These are phyloP conservation scores for Croton laevigatus DNA, from an alignment of 441 rosid genomes.

Conservation along the genomic window DNA sequence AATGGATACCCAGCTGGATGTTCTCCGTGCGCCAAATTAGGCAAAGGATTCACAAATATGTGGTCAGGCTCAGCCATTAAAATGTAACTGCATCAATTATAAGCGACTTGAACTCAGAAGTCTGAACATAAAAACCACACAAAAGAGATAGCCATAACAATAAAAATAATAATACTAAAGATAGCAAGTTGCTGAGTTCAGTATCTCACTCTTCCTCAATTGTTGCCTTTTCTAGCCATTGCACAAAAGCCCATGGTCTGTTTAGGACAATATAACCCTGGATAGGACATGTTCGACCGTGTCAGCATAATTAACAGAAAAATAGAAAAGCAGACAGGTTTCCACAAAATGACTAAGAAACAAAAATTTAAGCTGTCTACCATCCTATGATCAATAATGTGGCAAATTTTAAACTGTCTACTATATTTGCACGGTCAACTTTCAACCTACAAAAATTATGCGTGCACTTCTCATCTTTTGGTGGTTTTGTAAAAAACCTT, in stretches of 20 bases:
- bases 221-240: constrained; percentile 71
- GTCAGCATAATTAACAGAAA: constrained; percentile 4
- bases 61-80: constrained; percentile 92
- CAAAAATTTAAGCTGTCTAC: background rate
- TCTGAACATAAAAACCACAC: background rate
- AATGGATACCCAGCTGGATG: constrained; percentile 71
- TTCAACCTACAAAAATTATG: background rate
- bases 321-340: background rate
- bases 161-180: background rate
- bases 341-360: background rate
- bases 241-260: constrained; percentile 87
- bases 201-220: constrained; percentile 62
- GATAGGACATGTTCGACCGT: constrained; percentile 10
- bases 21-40: constrained; percentile 58
- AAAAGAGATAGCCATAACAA: background rate
- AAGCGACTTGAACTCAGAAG: constrained; percentile 25
- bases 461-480: background rate
- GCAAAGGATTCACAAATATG: constrained; percentile 63
- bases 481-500: background rate
- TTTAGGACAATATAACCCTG: constrained; percentile 78
- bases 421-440: background rate
- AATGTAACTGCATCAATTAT: constrained; percentile 50
- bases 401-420: background rate
- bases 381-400: background rate
- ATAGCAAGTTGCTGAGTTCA: background rate